These are phyloP conservation scores for Simplicillium aogashimaense DNA, from an alignment of 2,329 filamentous ascomycete genomes.

Conservation along the genomic window DNA sequence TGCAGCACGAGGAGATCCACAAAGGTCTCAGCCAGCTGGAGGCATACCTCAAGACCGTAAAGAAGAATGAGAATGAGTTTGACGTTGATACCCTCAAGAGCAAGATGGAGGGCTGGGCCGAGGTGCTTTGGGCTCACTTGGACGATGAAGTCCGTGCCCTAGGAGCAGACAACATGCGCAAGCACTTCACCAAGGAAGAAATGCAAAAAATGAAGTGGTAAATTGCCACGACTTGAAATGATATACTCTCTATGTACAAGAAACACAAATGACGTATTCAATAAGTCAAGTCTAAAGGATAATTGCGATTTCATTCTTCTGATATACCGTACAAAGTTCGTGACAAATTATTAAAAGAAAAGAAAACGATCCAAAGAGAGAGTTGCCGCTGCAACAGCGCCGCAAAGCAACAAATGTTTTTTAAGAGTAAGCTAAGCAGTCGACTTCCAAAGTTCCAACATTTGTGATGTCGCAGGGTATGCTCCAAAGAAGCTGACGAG, in stretches of 20 bases:
- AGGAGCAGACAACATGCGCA: conserved; percentile 79
- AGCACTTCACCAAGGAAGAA: conserved; percentile 70
- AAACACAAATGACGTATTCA: not conserved
- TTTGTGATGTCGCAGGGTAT: conserved; percentile 33
- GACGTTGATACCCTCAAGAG: conserved; percentile 50
- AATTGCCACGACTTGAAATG: not conserved
- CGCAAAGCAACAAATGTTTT: not conserved
- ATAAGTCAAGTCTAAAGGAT: not conserved
- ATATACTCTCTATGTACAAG: not conserved
- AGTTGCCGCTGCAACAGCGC: not conserved
- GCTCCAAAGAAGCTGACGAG: conserved; percentile 29
- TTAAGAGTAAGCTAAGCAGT: conserved; percentile 16
- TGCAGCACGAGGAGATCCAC: conserved; percentile 73
- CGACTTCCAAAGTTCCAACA: conserved; percentile 33
- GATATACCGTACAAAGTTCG: not conserved
- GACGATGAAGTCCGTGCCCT: conserved; percentile 75
- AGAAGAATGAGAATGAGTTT: conserved; percentile 50
- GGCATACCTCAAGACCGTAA: conserved; percentile 54
- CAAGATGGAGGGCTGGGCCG: conserved; percentile 69
- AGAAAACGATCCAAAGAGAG: conserved; percentile 5
- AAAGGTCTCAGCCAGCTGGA: conserved; percentile 59
- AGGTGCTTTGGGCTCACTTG: conserved; percentile 71
- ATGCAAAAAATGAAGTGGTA: conserved; percentile 62
- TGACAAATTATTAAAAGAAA: not conserved
- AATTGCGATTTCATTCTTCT: not conserved